Evolutionary conservation across 2,329 filamentous ascomycete genomes (phyloP).

Genomic region (Cytospora leucostoma): DNA sequence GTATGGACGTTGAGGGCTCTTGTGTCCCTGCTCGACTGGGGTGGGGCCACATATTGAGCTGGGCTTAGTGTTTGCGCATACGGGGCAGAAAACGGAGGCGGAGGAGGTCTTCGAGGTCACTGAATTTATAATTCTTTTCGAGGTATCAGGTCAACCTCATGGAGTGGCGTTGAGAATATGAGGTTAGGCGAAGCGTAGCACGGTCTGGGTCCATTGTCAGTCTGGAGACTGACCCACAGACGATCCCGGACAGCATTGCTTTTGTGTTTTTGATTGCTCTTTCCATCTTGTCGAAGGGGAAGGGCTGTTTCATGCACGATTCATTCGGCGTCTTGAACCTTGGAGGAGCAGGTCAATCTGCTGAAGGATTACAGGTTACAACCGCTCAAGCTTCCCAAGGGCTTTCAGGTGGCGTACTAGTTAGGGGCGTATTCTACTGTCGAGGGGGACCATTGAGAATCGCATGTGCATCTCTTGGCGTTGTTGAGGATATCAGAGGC

Average conservation of each 20-base stretch:
- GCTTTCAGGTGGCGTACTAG: no score
- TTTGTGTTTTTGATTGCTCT: no score
- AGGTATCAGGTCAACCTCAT: neutral
- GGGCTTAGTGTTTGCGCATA: neutral
- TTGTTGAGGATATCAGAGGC: no score
- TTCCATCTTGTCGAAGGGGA: no score
- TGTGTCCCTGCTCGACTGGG: constrained; percentile 23
- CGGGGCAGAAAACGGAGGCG: neutral
- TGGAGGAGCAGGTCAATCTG: neutral
- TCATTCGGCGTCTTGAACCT: neutral
- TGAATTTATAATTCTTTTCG: neutral
- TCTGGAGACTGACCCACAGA: neutral
- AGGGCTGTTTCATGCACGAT: neutral
- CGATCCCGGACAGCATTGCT: neutral
- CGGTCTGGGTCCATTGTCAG: neutral
- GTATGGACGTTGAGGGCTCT: constrained; percentile 22
- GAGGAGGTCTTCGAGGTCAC: neutral
- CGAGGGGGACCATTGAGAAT: no score
- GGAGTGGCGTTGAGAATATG: neutral
- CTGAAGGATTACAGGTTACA: no score
- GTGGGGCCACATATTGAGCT: constrained; percentile 24
- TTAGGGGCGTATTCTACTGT: no score
- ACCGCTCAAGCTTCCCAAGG: no score
- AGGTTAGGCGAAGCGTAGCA: neutral
- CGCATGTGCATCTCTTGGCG: no score